A percentile compares a stretch with the other conserved stretches of the same genome.
phyloP scores from a whole-genome alignment of 2,329 filamentous ascomycete species.

The Colletotrichum lindemuthianum region DNA sequence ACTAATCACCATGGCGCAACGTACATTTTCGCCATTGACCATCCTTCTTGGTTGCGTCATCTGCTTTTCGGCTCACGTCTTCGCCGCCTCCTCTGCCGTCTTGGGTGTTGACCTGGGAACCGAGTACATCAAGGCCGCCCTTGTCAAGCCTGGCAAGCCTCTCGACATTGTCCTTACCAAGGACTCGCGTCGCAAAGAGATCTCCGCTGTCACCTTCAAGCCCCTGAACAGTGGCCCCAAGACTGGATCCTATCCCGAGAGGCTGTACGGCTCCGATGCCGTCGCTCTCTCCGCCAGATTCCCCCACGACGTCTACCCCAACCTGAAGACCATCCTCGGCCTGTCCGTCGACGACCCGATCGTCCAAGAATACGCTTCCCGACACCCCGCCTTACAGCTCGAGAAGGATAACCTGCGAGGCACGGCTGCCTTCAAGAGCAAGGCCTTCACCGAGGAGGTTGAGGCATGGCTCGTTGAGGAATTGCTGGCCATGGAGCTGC shows the following conservation, averaged over 20 bases:
- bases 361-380: slow-evolving; percentile 75
- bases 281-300: slow-evolving; percentile 87
- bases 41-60: slow-evolving; percentile 53
- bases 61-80: slow-evolving; percentile 58
- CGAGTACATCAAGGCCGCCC: slow-evolving; percentile 93
- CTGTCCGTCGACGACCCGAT: slow-evolving; percentile 69
- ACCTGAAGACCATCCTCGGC: slow-evolving; percentile 91
- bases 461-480: slow-evolving; percentile 87
- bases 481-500: slow-evolving; percentile 93
- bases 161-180: slow-evolving; percentile 98
- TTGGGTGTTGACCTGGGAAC: slow-evolving; percentile 94
- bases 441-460: slow-evolving; percentile 68
- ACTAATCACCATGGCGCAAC: slow-evolving; percentile 44
- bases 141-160: slow-evolving; percentile 96
- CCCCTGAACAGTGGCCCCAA: slow-evolving; percentile 74
- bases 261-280: slow-evolving; percentile 92
- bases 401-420: slow-evolving; percentile 67
- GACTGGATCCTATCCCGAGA: slow-evolving; percentile 80
- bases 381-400: slow-evolving; percentile 83
- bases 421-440: slow-evolving; percentile 86
- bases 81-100: slow-evolving; percentile 75
- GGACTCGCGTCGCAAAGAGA: slow-evolving; percentile 96
- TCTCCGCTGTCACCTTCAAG: slow-evolving; percentile 92
- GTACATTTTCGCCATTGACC: slow-evolving; percentile 48
- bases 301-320: slow-evolving; percentile 92